Evolutionary conservation across 2,329 filamentous ascomycete genomes (phyloP).

Genomic region (Colletotrichum coccodes): DNA sequence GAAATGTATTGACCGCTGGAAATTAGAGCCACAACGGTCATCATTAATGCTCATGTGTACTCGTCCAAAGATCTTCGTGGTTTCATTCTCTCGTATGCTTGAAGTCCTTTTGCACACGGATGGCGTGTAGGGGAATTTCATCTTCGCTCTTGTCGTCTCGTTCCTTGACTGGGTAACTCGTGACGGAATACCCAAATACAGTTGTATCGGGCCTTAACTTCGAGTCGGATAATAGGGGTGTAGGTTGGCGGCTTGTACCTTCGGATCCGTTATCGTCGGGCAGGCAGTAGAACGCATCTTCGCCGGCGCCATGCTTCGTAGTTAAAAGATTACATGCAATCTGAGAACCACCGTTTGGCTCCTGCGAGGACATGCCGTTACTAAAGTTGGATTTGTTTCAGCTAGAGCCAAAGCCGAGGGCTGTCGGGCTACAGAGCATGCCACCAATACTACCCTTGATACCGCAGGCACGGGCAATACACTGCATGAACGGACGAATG

Average conservation of each 20-base stretch:
- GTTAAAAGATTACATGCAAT: conserved; percentile 7
- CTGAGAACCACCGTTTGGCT: conserved; percentile 13
- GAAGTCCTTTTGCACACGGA: conserved; percentile 49
- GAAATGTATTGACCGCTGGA: too few species aligned
- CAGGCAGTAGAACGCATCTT: conserved; percentile 44
- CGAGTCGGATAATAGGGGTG: conserved; percentile 31
- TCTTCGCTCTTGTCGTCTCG: conserved; percentile 43
- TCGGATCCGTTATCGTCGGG: conserved; percentile 43
- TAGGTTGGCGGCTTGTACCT: conserved; percentile 18
- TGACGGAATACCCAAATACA: conserved; percentile 43
- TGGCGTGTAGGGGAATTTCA: conserved; percentile 50
- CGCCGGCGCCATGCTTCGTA: conserved; percentile 20
- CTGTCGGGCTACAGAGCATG: conserved; percentile 37
- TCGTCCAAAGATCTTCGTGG: too few species aligned
- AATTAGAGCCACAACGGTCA: background rate
- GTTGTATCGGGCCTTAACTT: conserved; percentile 43
- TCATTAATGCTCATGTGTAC: background rate
- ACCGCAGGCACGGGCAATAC: conserved; percentile 50
- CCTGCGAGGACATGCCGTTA: conserved; percentile 29
- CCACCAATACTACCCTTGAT: conserved; percentile 47
- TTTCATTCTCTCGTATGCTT: conserved; percentile 36
- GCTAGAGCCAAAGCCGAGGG: conserved; percentile 38
- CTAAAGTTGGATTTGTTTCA: conserved; percentile 33
- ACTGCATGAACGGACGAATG: conserved; percentile 55
- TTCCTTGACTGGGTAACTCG: conserved; percentile 41